phyloP scores from a whole-genome alignment of 176 grass and related monocot genomes.

The Cenchrus fungigraminus region DNA sequence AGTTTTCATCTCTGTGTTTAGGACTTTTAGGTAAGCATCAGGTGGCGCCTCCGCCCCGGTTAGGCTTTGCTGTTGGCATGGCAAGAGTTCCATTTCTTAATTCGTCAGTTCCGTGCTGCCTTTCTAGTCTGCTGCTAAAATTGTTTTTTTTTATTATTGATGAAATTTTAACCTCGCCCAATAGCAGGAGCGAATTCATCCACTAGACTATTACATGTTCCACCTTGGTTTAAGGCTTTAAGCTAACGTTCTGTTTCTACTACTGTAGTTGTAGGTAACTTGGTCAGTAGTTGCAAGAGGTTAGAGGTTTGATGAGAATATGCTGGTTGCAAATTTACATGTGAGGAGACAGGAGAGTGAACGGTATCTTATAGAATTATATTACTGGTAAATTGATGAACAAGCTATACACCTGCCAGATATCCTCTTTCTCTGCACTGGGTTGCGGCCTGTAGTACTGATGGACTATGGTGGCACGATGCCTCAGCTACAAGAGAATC shows the following conservation, averaged over 20 bases:
- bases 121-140: neutral
- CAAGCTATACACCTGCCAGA: conserved; percentile 39
- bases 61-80: neutral
- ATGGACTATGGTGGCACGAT: conserved; percentile 74
- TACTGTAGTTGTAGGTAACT: neutral
- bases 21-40: neutral
- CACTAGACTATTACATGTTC: neutral
- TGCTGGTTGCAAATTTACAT: neutral
- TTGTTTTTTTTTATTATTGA: neutral
- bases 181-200: conserved; percentile 1
- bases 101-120: neutral
- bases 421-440: conserved; percentile 62
- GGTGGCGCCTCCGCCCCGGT: no score
- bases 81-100: neutral
- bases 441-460: conserved; percentile 57
- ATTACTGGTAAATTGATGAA: neutral
- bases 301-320: neutral
- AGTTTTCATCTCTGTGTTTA: neutral
- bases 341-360: neutral
- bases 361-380: neutral
- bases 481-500: conserved; percentile 66
- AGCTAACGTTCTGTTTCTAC: neutral
- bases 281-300: neutral
- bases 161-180: conserved; percentile 2
- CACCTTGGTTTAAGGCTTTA: conserved; percentile 3